Evolutionary conservation across 768 basidiomycete species (phyloP), one percentile per base, ranked within the genome.

Genomic region (Mycena pura): DNA sequence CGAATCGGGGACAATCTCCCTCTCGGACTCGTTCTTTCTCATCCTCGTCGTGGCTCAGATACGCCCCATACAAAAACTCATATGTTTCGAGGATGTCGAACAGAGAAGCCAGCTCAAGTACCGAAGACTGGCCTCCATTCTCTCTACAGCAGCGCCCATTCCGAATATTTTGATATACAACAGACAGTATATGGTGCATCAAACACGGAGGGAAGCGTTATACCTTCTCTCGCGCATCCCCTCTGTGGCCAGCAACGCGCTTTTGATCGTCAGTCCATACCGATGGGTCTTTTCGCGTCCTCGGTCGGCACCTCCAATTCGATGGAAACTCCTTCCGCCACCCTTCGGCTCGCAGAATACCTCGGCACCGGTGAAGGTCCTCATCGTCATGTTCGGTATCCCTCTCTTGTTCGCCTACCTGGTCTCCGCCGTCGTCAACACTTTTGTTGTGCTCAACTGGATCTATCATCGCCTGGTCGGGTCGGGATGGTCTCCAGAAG

Each of bases 371-470:
- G 45, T 55, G 55, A 52, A 58, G 11, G 14, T 58, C 25, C 38
- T 65, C 27, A 38, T 62, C 13, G 7, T 62, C 22, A 10, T 65
- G 5, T 62, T 65, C 40, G 64, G 64, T 1, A 48, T 65, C n/a
- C 64, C 64, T 1, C 56, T 65, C 24, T 27, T 62, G 5, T 65
- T 65, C 28, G 64, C 60, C 5, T 65, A 62, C 60, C 60, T 65
- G 4, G 64, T 62, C 13, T 62, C 60, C 19, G 64, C 22, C 14
- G 7, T 61, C 19, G 25, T 61, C 32, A 65, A 62, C 36, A 27
- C 14, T 11, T 60, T 36, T 6, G 56, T 62, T 9, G 13, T 58
- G 7, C 3, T 50, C 6, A 25, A 36, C 14, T 65, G 60, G 64
- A 14, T 22, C 3, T 65, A 62, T 34, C 39, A 38, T 3, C 39